Percentiles rank a stretch among this genome's conserved stretches.
Conservation (phyloP, 345 rosid genomes). For the Gossypium longicalyx region DNA sequence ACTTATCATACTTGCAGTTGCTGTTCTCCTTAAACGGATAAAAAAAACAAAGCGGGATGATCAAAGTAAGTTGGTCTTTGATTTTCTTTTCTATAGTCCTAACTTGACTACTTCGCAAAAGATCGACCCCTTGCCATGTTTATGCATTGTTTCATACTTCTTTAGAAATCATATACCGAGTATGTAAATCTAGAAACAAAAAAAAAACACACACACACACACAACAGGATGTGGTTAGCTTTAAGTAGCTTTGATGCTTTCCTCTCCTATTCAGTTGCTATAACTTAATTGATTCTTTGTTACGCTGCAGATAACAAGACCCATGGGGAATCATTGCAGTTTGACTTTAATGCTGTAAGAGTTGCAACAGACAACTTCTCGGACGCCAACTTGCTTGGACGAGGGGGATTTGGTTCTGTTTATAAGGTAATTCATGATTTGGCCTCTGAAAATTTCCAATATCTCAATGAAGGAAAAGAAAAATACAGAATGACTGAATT, state of each 20-base stretch:
- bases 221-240: neutral
- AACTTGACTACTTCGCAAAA: neutral
- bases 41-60: neutral
- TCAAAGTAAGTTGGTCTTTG: neutral
- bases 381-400: neutral
- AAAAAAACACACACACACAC: no score
- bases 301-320: neutral
- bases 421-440: slow-evolving; percentile 8
- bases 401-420: slow-evolving; percentile 13
- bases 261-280: neutral
- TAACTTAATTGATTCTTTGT: neutral
- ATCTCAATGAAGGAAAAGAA: neutral
- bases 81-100: neutral
- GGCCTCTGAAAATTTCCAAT: no score
- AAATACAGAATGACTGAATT: neutral
- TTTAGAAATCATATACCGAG: neutral
- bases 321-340: neutral
- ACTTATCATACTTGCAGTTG: neutral
- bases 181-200: neutral
- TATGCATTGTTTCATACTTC: neutral
- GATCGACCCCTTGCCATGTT: neutral
- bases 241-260: neutral
- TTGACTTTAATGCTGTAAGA: slow-evolving; percentile 1
- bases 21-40: slow-evolving; percentile 15
- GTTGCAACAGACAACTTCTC: slow-evolving; percentile 10